Conservation (phyloP, 2,329 filamentous ascomycete genomes). For the Neofusicoccum umdonicola region DNA sequence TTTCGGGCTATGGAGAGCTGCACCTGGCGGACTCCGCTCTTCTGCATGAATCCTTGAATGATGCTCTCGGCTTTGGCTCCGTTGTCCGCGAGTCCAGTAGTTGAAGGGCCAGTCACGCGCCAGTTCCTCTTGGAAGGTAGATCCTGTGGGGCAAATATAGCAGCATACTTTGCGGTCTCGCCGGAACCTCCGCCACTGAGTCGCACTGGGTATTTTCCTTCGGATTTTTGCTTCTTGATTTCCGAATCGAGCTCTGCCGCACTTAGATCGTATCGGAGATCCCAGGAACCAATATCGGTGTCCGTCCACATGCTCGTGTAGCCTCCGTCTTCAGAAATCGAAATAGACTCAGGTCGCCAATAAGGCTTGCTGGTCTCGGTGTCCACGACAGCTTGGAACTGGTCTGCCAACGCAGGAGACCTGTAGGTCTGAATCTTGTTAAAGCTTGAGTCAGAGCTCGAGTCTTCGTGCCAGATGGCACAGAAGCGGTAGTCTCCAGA, state of each 20-base stretch:
- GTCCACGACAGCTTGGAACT: conserved; percentile 2
- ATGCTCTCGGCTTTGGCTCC: not conserved
- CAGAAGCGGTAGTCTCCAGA: conserved; percentile 23
- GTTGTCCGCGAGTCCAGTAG: conserved; percentile 26
- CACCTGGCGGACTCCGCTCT: conserved; percentile 24
- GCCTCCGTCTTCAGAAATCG: conserved; percentile 21
- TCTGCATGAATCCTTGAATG: conserved; percentile 25
- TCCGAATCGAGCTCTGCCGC: conserved; percentile 20
- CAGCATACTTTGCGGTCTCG: conserved; percentile 20
- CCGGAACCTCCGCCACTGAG: conserved; percentile 21
- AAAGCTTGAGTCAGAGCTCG: conserved; percentile 20
- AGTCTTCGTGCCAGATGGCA: conserved; percentile 24
- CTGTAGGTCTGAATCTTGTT: conserved; percentile 16
- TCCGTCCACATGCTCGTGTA: conserved; percentile 25
- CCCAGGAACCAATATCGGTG: conserved; percentile 25
- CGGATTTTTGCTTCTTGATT: conserved; percentile 17
- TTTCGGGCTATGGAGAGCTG: conserved; percentile 25
- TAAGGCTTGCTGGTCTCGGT: conserved; percentile 24
- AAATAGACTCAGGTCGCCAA: conserved; percentile 25
- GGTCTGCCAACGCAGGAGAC: not conserved
- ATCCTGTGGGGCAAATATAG: conserved; percentile 24
- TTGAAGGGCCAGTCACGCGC: conserved; percentile 20
- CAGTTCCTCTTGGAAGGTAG: conserved; percentile 23
- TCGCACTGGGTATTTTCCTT: conserved; percentile 22
- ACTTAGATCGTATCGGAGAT: conserved; percentile 20